Evolutionary conservation across 208 protist species (phyloP).

Genomic region (Blastocrithidia nonstop): DNA sequence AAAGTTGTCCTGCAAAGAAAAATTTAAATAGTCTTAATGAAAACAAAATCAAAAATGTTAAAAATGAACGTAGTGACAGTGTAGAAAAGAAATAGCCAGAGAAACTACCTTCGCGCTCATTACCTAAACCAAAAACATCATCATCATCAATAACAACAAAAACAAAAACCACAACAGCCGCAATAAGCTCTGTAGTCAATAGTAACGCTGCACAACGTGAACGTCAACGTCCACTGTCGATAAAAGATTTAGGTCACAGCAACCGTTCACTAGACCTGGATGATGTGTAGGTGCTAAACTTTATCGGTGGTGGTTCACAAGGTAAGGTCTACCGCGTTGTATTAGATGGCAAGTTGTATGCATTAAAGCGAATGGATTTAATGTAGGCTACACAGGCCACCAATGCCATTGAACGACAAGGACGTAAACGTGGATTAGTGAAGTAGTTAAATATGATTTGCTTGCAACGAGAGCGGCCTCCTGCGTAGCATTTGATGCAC

Average conservation of each 20-base stretch:
- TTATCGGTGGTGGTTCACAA: slow-evolving; percentile 66
- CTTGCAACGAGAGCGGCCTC: slow-evolving; percentile 20
- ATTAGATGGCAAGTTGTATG: slow-evolving; percentile 61
- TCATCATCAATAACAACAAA: background rate
- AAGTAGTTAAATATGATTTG: slow-evolving; percentile 80
- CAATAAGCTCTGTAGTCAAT: background rate
- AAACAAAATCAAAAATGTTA: no score
- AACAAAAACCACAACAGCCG: background rate
- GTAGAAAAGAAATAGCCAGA: no score
- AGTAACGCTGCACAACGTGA: background rate
- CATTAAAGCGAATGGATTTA: slow-evolving; percentile 72
- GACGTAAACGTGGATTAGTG: slow-evolving; percentile 65
- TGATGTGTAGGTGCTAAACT: slow-evolving; percentile 30
- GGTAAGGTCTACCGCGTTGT: slow-evolving; percentile 63
- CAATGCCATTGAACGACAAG: slow-evolving; percentile 62
- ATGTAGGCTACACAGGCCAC: slow-evolving; percentile 51
- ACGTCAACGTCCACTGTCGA: slow-evolving; percentile 16
- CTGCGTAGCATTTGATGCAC: slow-evolving; percentile 42
- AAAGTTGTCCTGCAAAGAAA: no score
- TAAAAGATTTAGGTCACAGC: slow-evolving; percentile 44
- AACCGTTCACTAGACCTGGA: slow-evolving; percentile 66
- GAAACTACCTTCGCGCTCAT: no score
- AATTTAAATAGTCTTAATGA: no score
- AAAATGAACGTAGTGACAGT: no score
- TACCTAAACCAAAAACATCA: no score